Conservation (phyloP, 768 basidiomycete genomes). For the Russula earlei region DNA sequence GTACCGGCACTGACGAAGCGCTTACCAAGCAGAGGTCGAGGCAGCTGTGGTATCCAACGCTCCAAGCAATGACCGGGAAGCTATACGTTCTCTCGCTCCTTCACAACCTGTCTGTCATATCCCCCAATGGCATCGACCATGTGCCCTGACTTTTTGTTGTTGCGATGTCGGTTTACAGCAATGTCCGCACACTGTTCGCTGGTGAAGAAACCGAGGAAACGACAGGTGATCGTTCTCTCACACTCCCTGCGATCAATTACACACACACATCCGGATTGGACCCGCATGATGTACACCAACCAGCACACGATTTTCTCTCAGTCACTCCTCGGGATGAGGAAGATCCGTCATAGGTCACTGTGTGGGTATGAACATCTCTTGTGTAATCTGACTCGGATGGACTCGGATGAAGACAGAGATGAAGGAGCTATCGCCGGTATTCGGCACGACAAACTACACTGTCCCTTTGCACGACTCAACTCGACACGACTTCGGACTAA, state of each 20-base stretch:
- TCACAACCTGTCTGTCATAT: neutral
- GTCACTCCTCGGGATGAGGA: neutral
- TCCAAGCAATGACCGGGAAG: constrained; percentile 1
- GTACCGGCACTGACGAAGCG: neutral
- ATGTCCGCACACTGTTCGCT: neutral
- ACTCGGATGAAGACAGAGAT: neutral
- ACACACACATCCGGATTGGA: neutral
- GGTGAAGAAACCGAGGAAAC: neutral
- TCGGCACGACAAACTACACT: neutral
- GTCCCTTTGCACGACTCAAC: too few species aligned
- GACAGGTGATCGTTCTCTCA: neutral
- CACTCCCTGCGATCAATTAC: neutral
- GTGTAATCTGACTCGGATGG: neutral
- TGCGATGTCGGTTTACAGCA: neutral
- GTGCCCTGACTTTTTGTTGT: constrained; percentile 17
- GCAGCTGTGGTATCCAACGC: neutral
- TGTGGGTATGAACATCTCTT: neutral
- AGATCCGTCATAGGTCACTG: neutral
- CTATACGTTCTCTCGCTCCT: constrained; percentile 3
- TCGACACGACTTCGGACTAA: too few species aligned
- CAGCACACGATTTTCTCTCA: neutral
- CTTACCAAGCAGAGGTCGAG: neutral
- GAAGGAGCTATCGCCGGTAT: neutral
- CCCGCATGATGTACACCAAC: neutral
- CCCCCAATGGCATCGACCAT: neutral